A percentile compares a stretch with the other conserved stretches of the same genome.
Evolutionary conservation across 2,329 filamentous ascomycete genomes (phyloP).

Genomic region (Alternaria tenuissima): DNA sequence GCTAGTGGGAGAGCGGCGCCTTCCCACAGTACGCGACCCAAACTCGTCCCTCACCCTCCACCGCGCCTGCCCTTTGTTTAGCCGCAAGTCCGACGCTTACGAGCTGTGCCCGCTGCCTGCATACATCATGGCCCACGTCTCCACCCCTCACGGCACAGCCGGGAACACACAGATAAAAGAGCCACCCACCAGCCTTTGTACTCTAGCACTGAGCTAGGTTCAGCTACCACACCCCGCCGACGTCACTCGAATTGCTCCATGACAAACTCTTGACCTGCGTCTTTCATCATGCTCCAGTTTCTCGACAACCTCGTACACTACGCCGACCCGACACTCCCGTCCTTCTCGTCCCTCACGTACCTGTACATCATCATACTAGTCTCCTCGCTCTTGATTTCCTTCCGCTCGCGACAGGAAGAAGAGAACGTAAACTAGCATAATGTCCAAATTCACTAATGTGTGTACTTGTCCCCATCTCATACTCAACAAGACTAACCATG

Average conservation of each 20-base stretch:
- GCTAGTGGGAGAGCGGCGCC: constrained; percentile 13
- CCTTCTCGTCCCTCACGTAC: constrained; percentile 40
- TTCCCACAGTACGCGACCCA: constrained; percentile 6
- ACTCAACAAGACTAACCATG: constrained; percentile 2
- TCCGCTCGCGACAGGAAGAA: constrained; percentile 27
- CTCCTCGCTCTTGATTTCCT: constrained; percentile 35
- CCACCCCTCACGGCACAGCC: constrained; percentile 3
- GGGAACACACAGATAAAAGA: constrained; percentile 3
- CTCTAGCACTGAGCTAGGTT: constrained; percentile 9
- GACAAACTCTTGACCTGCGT: constrained; percentile 8
- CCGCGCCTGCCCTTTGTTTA: neutral
- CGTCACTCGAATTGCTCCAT: constrained; percentile 20
- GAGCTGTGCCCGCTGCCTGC: neutral
- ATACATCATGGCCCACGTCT: constrained; percentile 7
- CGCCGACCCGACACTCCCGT: constrained; percentile 41
- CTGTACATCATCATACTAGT: constrained; percentile 41
- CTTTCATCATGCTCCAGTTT: constrained; percentile 34
- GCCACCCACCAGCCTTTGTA: constrained; percentile 1
- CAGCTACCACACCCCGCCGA: constrained; percentile 21
- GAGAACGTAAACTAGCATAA: constrained; percentile 19
- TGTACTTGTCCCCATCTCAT: constrained; percentile 6
- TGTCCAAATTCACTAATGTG: constrained; percentile 38
- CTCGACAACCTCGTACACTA: constrained; percentile 42
- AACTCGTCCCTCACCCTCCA: neutral
- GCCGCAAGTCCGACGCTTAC: constrained; percentile 1